Percentiles rank a stretch among this genome's conserved stretches.
Conservation (phyloP, 73 alveolate species). For the Effrenium voratum region DNA sequence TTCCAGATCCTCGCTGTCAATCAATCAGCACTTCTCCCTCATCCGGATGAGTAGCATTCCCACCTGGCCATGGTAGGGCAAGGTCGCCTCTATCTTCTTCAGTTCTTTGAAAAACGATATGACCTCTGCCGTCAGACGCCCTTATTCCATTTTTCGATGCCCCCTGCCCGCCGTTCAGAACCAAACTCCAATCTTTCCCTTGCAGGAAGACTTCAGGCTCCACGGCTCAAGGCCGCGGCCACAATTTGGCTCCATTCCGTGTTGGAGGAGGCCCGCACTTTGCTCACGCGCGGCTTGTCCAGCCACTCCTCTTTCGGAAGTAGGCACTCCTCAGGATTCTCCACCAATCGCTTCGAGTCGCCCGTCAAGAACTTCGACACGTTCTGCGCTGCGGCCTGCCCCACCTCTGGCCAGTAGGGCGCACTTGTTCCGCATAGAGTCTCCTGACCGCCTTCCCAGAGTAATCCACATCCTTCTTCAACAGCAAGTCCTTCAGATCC, state of each 20-base stretch:
- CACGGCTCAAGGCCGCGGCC: background rate
- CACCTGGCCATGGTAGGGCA: slow-evolving; percentile 27
- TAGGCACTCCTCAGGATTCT: background rate
- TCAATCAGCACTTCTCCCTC: background rate
- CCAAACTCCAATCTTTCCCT: no score
- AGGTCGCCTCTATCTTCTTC: background rate
- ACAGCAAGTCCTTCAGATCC: no score
- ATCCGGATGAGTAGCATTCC: background rate
- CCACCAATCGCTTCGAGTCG: background rate
- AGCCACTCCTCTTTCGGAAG: slow-evolving; percentile 33
- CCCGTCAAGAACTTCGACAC: background rate
- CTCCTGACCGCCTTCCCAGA: no score
- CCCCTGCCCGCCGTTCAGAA: no score
- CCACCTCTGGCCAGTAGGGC: background rate
- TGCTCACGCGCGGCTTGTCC: background rate
- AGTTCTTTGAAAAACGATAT: background rate
- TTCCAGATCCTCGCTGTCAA: background rate
- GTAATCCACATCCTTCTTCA: no score
- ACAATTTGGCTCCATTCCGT: background rate
- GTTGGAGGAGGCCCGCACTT: background rate
- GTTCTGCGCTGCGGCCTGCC: background rate
- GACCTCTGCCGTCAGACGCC: background rate
- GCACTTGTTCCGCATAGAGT: background rate
- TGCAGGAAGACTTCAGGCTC: no score
- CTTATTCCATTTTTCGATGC: no score